These are phyloP conservation scores for Tetragonia tetragonoides DNA, from an alignment of 148 eudicot genomes.

Conservation along the genomic window DNA sequence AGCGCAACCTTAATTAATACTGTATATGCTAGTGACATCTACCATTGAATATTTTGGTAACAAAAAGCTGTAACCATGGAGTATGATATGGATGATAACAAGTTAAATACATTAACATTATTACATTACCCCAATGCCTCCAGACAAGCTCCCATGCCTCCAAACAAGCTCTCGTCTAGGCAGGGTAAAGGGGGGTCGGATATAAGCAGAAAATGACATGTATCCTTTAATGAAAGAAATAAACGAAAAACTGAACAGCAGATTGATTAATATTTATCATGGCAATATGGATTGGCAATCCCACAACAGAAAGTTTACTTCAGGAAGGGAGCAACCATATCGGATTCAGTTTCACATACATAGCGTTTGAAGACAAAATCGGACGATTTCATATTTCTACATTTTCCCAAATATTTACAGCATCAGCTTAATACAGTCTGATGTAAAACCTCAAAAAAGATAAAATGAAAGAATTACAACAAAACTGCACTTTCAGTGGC, in stretches of 20 bases:
- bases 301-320: background rate
- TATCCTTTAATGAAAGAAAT: too few relatives aligned
- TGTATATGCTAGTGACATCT: background rate
- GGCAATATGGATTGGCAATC: background rate
- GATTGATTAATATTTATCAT: too few relatives aligned
- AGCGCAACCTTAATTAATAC: too few relatives aligned
- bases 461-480: conserved; percentile 4
- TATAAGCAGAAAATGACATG: too few relatives aligned
- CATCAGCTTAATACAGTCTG: conserved; percentile 6
- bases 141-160: too few relatives aligned
- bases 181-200: too few relatives aligned
- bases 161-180: too few relatives aligned
- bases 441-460: background rate
- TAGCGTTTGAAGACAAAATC: background rate
- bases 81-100: too few relatives aligned
- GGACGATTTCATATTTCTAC: background rate
- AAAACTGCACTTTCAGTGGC: conserved; percentile 15
- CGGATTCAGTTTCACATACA: background rate
- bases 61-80: background rate
- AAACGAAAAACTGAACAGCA: too few relatives aligned
- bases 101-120: too few relatives aligned
- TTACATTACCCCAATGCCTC: too few relatives aligned
- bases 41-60: background rate
- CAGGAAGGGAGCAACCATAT: background rate
- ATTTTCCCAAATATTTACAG: conserved; percentile 7